Evolutionary conservation across 495 filamentous ascomycete genomes (phyloP).

Genomic region (Penicillium bialowiezense): DNA sequence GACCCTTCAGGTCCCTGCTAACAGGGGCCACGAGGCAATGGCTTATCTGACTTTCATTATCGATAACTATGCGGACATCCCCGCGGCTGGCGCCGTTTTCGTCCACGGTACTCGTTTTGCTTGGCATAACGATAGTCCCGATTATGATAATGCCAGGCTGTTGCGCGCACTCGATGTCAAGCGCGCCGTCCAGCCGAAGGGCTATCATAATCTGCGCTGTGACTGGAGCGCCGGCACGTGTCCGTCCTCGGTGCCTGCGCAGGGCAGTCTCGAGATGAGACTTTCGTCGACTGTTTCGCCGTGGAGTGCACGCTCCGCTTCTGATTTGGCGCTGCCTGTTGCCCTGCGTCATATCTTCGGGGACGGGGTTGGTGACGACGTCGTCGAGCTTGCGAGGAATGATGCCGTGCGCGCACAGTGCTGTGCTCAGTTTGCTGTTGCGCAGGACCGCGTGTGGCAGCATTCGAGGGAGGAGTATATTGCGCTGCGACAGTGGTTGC

Average conservation of each 20-base stretch:
- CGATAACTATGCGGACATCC: slow-evolving; percentile 61
- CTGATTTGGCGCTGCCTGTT: slow-evolving; percentile 31
- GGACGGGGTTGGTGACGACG: slow-evolving; percentile 7
- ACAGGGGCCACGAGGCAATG: slow-evolving; percentile 68
- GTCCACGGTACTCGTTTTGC: slow-evolving; percentile 42
- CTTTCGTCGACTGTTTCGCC: slow-evolving; percentile 34
- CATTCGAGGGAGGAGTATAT: slow-evolving; percentile 39
- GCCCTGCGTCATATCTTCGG: slow-evolving; percentile 36
- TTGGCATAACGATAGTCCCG: slow-evolving; percentile 44
- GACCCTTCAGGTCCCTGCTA: slow-evolving; percentile 54
- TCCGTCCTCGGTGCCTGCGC: slow-evolving; percentile 25
- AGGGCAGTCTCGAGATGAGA: slow-evolving; percentile 38
- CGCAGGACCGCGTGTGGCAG: slow-evolving; percentile 31
- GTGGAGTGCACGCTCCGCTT: slow-evolving; percentile 39
- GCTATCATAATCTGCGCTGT: slow-evolving; percentile 47
- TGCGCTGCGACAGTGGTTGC: slow-evolving; percentile 42
- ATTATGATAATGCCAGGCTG: slow-evolving; percentile 41
- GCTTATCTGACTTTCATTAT: slow-evolving; percentile 66
- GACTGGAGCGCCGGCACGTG: slow-evolving; percentile 45
- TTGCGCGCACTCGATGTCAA: slow-evolving; percentile 31
- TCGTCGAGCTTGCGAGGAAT: slow-evolving; percentile 22
- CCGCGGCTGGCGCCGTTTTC: slow-evolving; percentile 43
- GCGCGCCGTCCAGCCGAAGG: slow-evolving; percentile 27
- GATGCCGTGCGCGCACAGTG: slow-evolving; percentile 41
- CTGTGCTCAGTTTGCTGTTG: slow-evolving; percentile 46